These are phyloP conservation scores for Eragrostis nindensis DNA, from an alignment of 176 grass and related monocot genomes.

Conservation along the genomic window DNA sequence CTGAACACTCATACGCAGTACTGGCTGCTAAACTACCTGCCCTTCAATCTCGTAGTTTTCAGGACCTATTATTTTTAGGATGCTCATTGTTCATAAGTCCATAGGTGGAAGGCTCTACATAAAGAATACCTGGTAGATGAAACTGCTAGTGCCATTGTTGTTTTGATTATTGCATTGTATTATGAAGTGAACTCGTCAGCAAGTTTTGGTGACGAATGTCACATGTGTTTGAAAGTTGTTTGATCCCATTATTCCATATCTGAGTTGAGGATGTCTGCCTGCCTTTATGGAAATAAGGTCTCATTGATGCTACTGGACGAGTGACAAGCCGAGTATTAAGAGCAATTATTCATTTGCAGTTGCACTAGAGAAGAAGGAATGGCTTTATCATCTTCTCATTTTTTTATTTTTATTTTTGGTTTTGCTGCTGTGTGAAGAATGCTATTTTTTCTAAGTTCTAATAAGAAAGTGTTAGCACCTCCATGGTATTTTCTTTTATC, in stretches of 20 bases:
- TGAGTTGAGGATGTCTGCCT: constrained; percentile 4
- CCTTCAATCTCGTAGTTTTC: not conserved
- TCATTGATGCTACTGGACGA: not conserved
- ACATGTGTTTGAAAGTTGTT: constrained; percentile 5
- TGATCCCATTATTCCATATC: constrained; percentile 17
- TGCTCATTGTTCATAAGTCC: constrained; percentile 16
- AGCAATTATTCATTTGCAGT: not conserved
- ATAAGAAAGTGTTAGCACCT: constrained; percentile 38
- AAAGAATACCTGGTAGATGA: not conserved
- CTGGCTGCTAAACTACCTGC: not conserved
- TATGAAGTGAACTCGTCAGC: constrained; percentile 13
- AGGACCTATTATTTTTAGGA: not conserved
- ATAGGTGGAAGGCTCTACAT: not conserved
- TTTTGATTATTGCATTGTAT: constrained; percentile 30
- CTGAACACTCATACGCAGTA: not conserved
- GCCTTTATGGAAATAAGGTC: not conserved
- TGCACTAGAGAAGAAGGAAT: not conserved
- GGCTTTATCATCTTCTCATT: not conserved
- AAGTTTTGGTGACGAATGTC: constrained; percentile 7
- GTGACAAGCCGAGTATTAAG: not conserved
- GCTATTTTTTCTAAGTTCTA: constrained; percentile 28
- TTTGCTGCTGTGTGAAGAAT: not conserved
- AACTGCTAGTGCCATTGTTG: constrained; percentile 25
- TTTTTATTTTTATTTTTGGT: not conserved
- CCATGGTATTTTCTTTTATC: not conserved